phyloP scores from a whole-genome alignment of 805 yeast genomes.

The Metschnikowia noctiluminum region DNA sequence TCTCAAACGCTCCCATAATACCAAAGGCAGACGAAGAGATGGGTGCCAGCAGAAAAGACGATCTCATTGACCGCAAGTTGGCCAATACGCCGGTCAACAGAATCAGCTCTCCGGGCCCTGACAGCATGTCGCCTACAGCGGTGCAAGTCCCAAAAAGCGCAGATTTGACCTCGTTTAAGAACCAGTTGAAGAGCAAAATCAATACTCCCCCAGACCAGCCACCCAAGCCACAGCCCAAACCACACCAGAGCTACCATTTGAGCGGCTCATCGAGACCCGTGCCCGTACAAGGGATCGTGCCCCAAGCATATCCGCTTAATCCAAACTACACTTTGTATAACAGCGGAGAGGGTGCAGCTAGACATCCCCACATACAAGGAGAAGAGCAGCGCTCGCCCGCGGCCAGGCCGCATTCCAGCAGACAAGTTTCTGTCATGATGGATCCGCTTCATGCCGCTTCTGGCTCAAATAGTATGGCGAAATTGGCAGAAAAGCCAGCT shows the following conservation, averaged over 20 bases:
- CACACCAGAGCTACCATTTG: constrained; percentile 10
- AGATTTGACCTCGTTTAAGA: constrained; percentile 10
- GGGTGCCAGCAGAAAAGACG: neutral
- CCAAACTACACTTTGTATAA: constrained; percentile 33
- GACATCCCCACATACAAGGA: neutral
- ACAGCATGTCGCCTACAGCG: constrained; percentile 15
- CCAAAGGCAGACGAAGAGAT: too few species aligned
- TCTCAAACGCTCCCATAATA: too few species aligned
- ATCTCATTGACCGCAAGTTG: constrained; percentile 5
- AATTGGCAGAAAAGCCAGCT: neutral
- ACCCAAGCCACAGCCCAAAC: constrained; percentile 1
- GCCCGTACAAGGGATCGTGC: constrained; percentile 28
- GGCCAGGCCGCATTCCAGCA: constrained; percentile 17
- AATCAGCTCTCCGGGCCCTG: constrained; percentile 7
- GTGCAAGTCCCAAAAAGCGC: constrained; percentile 6
- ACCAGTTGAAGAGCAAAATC: constrained; percentile 9
- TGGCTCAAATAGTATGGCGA: neutral
- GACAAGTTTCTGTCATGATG: constrained; percentile 41
- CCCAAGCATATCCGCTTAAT: constrained; percentile 35
- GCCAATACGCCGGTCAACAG: constrained; percentile 14
- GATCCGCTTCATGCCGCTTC: constrained; percentile 28
- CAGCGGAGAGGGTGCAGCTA: constrained; percentile 14
- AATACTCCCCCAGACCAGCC: neutral
- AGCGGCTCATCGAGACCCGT: constrained; percentile 19
- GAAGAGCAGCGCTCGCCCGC: neutral